phyloP scores from a whole-genome alignment of 2,329 filamentous ascomycete genomes.

The Colletotrichum karsti region DNA sequence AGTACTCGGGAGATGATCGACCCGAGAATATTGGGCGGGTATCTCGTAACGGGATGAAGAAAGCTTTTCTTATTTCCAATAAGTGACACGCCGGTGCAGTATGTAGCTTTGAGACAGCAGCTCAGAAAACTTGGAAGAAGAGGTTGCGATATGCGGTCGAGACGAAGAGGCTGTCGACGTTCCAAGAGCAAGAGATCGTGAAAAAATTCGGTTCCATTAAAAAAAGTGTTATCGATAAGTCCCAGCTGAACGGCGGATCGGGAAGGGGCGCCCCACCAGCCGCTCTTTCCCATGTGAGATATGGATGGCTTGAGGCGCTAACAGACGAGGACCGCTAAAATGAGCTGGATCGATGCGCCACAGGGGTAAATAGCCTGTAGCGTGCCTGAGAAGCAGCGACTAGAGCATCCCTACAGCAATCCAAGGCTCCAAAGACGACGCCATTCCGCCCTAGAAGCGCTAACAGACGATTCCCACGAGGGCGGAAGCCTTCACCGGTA shows the following conservation, averaged over 20 bases:
- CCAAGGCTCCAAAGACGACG: not conserved
- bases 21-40: not conserved
- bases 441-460: not conserved
- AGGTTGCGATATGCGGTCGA: not conserved
- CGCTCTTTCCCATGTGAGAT: not conserved
- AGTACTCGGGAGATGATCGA: not conserved
- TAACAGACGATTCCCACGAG: not conserved
- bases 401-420: not conserved
- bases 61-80: not conserved
- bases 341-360: not conserved
- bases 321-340: not conserved
- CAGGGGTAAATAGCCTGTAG: not conserved
- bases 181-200: constrained; percentile 7
- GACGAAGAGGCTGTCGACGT: not conserved
- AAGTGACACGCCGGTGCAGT: not conserved
- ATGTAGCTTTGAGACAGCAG: constrained; percentile 11
- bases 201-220: constrained; percentile 21
- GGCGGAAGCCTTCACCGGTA: not conserved
- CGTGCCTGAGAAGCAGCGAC: not conserved
- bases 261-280: not conserved
- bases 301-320: not conserved
- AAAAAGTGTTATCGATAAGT: constrained; percentile 23
- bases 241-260: not conserved
- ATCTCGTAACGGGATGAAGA: not conserved
- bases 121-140: not conserved